Evolutionary conservation across 169 alveolate species (phyloP).

Genomic region (Gregarina niphandrodes): DNA sequence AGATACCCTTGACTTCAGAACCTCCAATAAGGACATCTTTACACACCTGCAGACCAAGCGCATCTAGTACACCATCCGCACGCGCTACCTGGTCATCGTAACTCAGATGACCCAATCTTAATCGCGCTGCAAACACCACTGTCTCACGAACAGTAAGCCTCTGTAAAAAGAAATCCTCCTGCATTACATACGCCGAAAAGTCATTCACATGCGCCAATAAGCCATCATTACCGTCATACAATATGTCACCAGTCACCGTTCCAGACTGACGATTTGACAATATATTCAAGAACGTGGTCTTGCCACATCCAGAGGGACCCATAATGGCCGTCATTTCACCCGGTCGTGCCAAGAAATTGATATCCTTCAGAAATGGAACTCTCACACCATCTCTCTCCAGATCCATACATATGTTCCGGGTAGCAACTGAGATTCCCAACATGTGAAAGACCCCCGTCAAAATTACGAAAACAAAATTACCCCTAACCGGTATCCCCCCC

Average conservation of each 20-base stretch:
- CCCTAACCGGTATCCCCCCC: too few species aligned
- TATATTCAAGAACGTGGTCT: constrained; percentile 61
- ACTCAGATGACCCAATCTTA: background rate
- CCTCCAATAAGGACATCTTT: constrained; percentile 41
- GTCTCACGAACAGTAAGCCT: constrained; percentile 56
- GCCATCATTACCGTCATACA: too few species aligned
- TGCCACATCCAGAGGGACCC: constrained; percentile 66
- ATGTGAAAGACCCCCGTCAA: too few species aligned
- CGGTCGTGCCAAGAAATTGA: constrained; percentile 8
- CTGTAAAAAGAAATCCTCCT: constrained; percentile 38
- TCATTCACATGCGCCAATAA: constrained; percentile 7
- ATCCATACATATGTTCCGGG: too few species aligned
- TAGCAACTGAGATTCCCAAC: too few species aligned
- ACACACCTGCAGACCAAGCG: constrained; percentile 9
- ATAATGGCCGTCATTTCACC: constrained; percentile 26
- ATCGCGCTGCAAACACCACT: constrained; percentile 38
- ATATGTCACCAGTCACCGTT: too few species aligned
- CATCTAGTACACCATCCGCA: constrained; percentile 1
- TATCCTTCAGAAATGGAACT: constrained; percentile 9
- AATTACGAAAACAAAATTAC: too few species aligned
- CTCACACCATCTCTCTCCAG: too few species aligned
- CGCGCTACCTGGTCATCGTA: background rate
- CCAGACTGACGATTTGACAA: too few species aligned
- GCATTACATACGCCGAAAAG: constrained; percentile 41
- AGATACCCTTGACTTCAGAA: constrained; percentile 39